Base-by-base conservation (phyloP, 2,329 filamentous ascomycete species). In the Penicillium vulpinum region DNA sequence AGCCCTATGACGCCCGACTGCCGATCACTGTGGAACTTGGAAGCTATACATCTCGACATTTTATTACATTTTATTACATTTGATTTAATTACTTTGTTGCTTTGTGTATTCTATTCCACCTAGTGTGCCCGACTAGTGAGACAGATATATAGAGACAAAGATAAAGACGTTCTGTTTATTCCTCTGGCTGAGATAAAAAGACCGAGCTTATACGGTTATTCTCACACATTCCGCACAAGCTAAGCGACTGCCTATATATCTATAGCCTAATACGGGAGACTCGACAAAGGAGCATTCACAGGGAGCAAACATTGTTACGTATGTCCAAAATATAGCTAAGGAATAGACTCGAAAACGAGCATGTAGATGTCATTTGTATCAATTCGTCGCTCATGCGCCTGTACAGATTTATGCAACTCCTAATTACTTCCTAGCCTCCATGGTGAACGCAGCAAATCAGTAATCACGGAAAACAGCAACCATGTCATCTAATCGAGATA, bases 391-490 rank as follows among this genome's bases (percentile, higher is more conserved):
- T 54, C 51, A 40, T 54, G 22, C 36, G 44, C 51, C 51, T 54
- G n/a, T 54, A 41, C 44, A 49, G 28, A 28, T 54, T 38, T 54
- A 53, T 53, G 41, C 45, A 49, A 28, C 35, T 13, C 40, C 52
- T 38, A 49, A 31, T 45, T 31, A 22, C 21, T 22, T 54, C 36
- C 51, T 24, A 33, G 21, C 24, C 18, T 51, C 38, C 38, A 36
- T 50, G 26, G 38, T 48, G 35, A 48, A 39, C 21, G 21, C n/a
- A 44, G 21, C 18, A 33, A 31, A 46, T 80, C 72, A 91, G 66
- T 85, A 92, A 71, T 99, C 94, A 60, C 90, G 83, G 64, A 97
- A 82, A 13, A 94, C 83, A 26, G 88, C 88, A 45, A 97, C 87
- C 63, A 96, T 80, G 51, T 94, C 89, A 75, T 99, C 94, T 63